Evolutionary conservation across 2,329 filamentous ascomycete genomes (phyloP), one percentile per base, ranked within the genome.

Genomic region (Pestalotiopsis sp.): DNA sequence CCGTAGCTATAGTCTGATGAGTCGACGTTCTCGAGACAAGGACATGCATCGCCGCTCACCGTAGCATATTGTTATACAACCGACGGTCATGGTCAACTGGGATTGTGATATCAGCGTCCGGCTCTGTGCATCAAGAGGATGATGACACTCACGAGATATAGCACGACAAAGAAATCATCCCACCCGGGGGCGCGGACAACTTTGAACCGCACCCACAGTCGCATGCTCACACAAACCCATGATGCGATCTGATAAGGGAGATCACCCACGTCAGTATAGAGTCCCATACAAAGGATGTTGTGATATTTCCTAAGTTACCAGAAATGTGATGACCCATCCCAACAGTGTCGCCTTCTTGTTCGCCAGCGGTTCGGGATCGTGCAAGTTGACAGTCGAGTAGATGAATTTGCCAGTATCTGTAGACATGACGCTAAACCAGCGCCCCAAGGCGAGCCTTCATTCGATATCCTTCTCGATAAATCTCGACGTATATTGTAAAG

Each of bases 291-390:
- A 31, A 66, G 27, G 27, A 52, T 69, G 69, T 17, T 71, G 38
- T 52, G 4, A 52, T 52, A 4, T 9, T 25, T 36, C 65, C n/a
- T 25, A 52, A 68, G 69, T 25, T 72, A 79, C 78, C 72, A 75
- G 45, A 61, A 77, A 76, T 20, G 71, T 69, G 68, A 80, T 78
- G 25, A 75, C 73, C 45, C 78, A 65, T 4, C 77, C 77, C 49
- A 76, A 69, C 20, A 80, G 74, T 23, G 75, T 77, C 52, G 70
- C 70, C 7, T 67, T 71, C 65, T 66, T 72, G 70, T 80, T 80
- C 27, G 76, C 71, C 56, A 72, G 20, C 6, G 77, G 76, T 69
- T 74, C 71, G 12, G 78, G 74, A 67, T 80, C 78, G 68, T 72
- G 61, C 14, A 76, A 71, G 58, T 75, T 75, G 49, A 70, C 69